phyloP scores from a whole-genome alignment of 768 basidiomycete genomes.

The Russula brevipes region DNA sequence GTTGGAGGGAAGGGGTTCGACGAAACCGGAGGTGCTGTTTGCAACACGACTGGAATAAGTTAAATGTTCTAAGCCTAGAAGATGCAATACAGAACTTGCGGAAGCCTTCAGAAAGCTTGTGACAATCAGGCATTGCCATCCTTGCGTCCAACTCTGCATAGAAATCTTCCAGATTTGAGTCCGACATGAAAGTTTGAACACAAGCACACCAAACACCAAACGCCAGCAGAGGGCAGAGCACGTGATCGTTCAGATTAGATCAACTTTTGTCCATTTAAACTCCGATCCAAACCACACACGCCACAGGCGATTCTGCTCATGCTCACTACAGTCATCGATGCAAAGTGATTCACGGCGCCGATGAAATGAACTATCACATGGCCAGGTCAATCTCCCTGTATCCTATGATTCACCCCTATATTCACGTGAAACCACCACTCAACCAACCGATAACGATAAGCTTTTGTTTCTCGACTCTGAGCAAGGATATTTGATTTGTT shows the following conservation, averaged over 20 bases:
- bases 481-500: too few relatives aligned
- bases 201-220: neutral
- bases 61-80: neutral
- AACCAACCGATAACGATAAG: too few relatives aligned
- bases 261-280: too few relatives aligned
- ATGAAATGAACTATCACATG: too few relatives aligned
- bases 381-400: too few relatives aligned
- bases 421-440: too few relatives aligned
- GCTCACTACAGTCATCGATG: too few relatives aligned
- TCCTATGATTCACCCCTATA: too few relatives aligned
- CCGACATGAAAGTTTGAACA: neutral
- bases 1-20: neutral
- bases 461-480: too few relatives aligned
- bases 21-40: neutral
- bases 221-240: neutral
- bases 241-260: conserved; percentile 4
- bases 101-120: neutral
- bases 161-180: conserved; percentile 13
- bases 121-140: conserved; percentile 17
- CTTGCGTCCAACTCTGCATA: conserved; percentile 24
- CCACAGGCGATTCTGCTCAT: too few relatives aligned
- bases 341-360: too few relatives aligned
- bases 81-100: neutral
- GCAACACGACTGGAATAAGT: neutral
- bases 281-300: too few relatives aligned